Conservation (phyloP, 2,329 filamentous ascomycete species). For the Venturia carpophila region DNA sequence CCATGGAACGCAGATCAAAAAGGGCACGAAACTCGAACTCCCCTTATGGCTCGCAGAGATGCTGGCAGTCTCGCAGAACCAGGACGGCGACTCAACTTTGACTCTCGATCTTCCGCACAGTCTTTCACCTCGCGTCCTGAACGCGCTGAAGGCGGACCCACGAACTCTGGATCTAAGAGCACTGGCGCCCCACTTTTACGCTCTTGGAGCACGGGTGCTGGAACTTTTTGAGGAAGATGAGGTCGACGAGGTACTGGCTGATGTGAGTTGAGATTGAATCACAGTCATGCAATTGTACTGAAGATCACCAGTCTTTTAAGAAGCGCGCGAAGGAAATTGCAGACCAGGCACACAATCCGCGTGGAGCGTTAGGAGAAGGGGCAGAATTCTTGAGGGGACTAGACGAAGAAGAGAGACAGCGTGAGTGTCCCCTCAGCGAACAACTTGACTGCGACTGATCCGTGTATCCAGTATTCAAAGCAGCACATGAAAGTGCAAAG, state of each 20-base stretch:
- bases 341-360: conserved; percentile 80
- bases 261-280: conserved; percentile 29
- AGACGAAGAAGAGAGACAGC: conserved; percentile 77
- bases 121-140: conserved; percentile 70
- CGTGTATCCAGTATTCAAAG: conserved; percentile 36
- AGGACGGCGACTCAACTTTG: conserved; percentile 30
- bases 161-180: conserved; percentile 76
- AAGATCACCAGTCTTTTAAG: conserved; percentile 59
- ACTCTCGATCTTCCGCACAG: conserved; percentile 74
- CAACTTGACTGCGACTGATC: conserved; percentile 14
- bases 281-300: neutral
- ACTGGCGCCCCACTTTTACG: conserved; percentile 81
- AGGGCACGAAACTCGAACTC: conserved; percentile 70
- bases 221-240: conserved; percentile 90
- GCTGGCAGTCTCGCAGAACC: conserved; percentile 55
- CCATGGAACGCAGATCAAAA: conserved; percentile 53
- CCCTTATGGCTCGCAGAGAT: conserved; percentile 94
- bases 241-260: conserved; percentile 51
- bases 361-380: conserved; percentile 56
- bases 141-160: conserved; percentile 85
- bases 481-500: conserved; percentile 41
- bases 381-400: conserved; percentile 80
- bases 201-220: conserved; percentile 73
- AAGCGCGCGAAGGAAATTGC: conserved; percentile 73
- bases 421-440: conserved; percentile 34